Base-by-base conservation (phyloP, 2,329 filamentous ascomycete genomes). In the Ophiostoma quercus region DNA sequence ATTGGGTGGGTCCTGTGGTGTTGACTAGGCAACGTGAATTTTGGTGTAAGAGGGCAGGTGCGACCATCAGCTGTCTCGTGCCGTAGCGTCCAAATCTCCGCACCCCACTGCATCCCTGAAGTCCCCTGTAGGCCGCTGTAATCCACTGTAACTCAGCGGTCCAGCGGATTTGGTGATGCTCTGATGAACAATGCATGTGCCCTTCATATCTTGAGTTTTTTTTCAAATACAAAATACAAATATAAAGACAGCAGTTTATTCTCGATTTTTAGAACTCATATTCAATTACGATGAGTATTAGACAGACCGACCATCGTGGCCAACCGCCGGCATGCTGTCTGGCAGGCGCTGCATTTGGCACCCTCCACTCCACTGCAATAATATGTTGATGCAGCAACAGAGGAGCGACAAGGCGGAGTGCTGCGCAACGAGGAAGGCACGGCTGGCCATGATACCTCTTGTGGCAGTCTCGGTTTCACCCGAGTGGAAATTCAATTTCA, bases 361-460 rank as follows among this genome's bases (percentile, higher is more conserved):
- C 62, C 60, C 67, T 68, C 51, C 60, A 16, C 63, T 67, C 70
- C 70, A 71, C 70, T 71, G 70, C 25, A 69, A 68, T 69, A 68
- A 47, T 16, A 69, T 60, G 70, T 71, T 71, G 70, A 71, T 71
- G 70, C 68, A 71, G 70, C 70, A 71, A 71, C 70, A 71, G 68
- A 66, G 54, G 34, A 65, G 62, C 19, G 62, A 22, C 62, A 22
- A 39, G 62, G 62, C 62, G 62, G 62, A 65, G 62, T 65, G 62
- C 62, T 65, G 68, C 51, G 57, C 68, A 57, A 66, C 67, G 41
- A 66, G 70, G 67, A 68, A 41, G 34, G 66, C 22, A 41, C 34
- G 32, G n/a, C n/a, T 11, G 62, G 32, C 34, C 62, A 39, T 65
- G 34, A 65, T 65, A 22, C 67, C 62, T 67, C 25, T 67, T 51